Percentiles rank a stretch among this genome's conserved stretches.
Conservation (phyloP, 345 rosid genomes). For the Brassica nigra region DNA sequence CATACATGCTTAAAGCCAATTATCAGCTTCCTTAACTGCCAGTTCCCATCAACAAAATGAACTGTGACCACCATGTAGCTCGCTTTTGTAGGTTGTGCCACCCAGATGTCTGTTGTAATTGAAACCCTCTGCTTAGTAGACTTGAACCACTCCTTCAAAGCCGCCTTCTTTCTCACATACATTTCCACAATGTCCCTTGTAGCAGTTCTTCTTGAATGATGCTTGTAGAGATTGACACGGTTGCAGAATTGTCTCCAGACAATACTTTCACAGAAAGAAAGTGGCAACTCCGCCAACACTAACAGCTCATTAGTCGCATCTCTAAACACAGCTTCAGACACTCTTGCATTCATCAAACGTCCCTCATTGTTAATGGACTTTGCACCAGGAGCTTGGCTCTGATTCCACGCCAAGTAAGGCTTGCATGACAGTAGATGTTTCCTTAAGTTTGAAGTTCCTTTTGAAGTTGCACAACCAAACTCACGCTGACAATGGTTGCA, state of each 20-base stretch:
- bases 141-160: background rate
- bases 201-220: background rate
- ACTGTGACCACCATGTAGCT: too few relatives aligned
- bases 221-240: background rate
- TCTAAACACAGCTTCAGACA: background rate
- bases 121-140: too few relatives aligned
- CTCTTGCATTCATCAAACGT: background rate
- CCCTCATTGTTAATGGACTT: background rate
- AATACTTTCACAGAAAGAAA: background rate
- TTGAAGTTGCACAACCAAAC: too few relatives aligned
- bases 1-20: background rate
- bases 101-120: too few relatives aligned
- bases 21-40: too few relatives aligned
- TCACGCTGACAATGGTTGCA: too few relatives aligned
- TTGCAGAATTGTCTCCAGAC: background rate
- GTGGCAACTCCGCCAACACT: background rate
- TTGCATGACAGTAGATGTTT: too few relatives aligned
- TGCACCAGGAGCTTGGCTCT: background rate
- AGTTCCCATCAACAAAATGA: too few relatives aligned
- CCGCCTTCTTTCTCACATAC: background rate
- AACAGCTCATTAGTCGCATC: background rate
- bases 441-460: too few relatives aligned
- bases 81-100: too few relatives aligned
- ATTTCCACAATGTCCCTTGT: background rate
- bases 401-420: too few relatives aligned